Evolutionary conservation across 23 red algal species (phyloP).

Genomic region (Gracilaria gracilis): DNA sequence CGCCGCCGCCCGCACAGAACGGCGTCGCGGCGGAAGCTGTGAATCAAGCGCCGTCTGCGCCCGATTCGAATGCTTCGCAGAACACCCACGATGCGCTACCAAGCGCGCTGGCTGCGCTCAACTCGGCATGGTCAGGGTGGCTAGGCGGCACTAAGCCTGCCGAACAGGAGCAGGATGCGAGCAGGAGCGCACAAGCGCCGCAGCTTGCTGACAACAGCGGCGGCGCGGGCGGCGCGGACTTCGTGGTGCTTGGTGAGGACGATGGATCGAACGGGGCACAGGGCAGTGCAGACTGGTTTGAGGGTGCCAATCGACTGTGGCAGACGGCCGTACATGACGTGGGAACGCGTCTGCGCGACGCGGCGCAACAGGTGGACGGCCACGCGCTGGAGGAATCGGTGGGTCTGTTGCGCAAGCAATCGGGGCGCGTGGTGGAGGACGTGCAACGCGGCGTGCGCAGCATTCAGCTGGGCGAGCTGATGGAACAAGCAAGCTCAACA

Average conservation of each 20-base stretch:
- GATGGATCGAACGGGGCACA: not conserved
- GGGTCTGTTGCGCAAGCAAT: not conserved
- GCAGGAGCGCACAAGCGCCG: no score
- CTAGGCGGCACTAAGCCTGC: no score
- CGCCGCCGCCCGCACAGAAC: no score
- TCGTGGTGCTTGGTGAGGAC: no score
- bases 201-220: no score
- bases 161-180: no score
- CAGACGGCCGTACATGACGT: conserved; percentile 21
- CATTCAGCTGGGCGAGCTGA: conserved; percentile 7
- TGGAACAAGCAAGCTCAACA: conserved; percentile 1
- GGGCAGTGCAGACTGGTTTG: conserved; percentile 3
- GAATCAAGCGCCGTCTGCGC: not conserved
- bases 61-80: not conserved
- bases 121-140: conserved; percentile 4
- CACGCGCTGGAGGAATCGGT: conserved; percentile 2
- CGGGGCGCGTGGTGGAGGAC: conserved; percentile 25
- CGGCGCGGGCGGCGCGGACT: no score
- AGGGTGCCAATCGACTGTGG: conserved; percentile 22
- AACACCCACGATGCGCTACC: no score
- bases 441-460: conserved; percentile 5
- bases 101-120: not conserved
- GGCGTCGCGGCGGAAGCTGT: not conserved
- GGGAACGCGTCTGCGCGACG: conserved; percentile 4
- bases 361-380: conserved; percentile 18